Evolutionary conservation across 441 rosid genomes (phyloP).

Genomic region (Erodium texanum): DNA sequence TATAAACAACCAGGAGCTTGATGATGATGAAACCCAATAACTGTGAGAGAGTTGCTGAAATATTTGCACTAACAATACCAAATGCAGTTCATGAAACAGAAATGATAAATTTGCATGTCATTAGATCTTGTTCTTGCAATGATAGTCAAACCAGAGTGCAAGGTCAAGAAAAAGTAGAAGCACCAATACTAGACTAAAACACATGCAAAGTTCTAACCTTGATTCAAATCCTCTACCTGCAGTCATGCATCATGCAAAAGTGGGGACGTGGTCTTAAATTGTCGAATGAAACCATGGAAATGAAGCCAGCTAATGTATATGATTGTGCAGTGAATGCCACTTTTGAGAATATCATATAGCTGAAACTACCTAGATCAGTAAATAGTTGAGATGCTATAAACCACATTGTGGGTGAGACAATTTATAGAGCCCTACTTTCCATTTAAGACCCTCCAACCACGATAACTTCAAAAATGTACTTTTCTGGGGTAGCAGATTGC

Average conservation of each 20-base stretch:
- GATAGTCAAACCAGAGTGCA: too few species aligned
- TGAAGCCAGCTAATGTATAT: background rate
- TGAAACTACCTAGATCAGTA: background rate
- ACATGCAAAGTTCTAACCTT: too few species aligned
- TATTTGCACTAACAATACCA: background rate
- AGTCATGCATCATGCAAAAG: background rate
- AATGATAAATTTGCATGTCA: background rate
- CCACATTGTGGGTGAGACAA: background rate
- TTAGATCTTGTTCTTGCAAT: too few species aligned
- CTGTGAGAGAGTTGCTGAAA: background rate
- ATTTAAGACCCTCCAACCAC: background rate
- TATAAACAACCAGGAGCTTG: background rate
- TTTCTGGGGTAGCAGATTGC: background rate
- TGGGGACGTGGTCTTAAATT: background rate
- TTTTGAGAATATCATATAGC: background rate
- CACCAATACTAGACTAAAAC: too few species aligned
- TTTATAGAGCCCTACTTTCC: slow-evolving; percentile 4
- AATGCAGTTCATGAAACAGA: background rate
- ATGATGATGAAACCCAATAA: background rate
- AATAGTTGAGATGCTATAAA: background rate
- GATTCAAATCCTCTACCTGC: too few species aligned
- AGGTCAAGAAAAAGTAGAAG: too few species aligned
- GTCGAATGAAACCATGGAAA: background rate
- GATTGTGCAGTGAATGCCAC: slow-evolving; percentile 5
- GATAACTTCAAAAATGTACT: background rate